Evolutionary conservation across 805 yeast genomes (phyloP).

Genomic region (Teunomyces tritomae): DNA sequence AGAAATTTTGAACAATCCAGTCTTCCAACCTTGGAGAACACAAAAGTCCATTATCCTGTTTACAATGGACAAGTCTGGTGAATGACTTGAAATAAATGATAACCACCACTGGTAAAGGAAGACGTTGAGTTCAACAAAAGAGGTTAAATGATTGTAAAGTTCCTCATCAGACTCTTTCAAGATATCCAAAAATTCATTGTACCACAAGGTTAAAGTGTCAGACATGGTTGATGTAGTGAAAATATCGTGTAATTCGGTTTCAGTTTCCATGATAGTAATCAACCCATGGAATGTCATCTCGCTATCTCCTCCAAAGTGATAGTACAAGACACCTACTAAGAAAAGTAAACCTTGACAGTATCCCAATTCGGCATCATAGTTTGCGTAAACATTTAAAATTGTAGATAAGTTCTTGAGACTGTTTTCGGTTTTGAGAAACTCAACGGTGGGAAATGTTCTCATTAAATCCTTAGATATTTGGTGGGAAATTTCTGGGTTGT

Average conservation of each 20-base stretch:
- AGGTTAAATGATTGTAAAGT: slow-evolving; percentile 42
- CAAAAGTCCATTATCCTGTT: slow-evolving; percentile 50
- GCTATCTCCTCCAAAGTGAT: slow-evolving; percentile 30
- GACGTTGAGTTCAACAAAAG: slow-evolving; percentile 42
- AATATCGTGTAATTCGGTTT: slow-evolving; percentile 47
- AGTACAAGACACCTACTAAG: slow-evolving; percentile 56
- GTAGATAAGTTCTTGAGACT: slow-evolving; percentile 49
- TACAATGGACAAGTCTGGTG: slow-evolving; percentile 52
- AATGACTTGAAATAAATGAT: slow-evolving; percentile 56
- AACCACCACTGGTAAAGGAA: slow-evolving; percentile 68
- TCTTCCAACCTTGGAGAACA: slow-evolving; percentile 53
- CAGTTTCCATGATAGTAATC: slow-evolving; percentile 57
- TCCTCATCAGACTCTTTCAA: slow-evolving; percentile 40
- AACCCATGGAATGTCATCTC: slow-evolving; percentile 51
- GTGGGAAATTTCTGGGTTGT: slow-evolving; percentile 34
- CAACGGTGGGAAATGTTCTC: slow-evolving; percentile 57
- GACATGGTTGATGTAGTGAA: slow-evolving; percentile 53
- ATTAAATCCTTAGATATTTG: slow-evolving; percentile 57
- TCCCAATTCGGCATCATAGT: slow-evolving; percentile 63
- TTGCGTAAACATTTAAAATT: slow-evolving; percentile 59
- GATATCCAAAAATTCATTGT: slow-evolving; percentile 47
- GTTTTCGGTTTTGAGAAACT: slow-evolving; percentile 42
- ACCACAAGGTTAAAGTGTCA: slow-evolving; percentile 52
- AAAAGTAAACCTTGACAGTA: slow-evolving; percentile 69
- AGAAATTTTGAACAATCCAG: slow-evolving; percentile 52